Base-by-base conservation (phyloP, 192 early-diverging fungal genomes). In the Entomortierella parvispora region DNA sequence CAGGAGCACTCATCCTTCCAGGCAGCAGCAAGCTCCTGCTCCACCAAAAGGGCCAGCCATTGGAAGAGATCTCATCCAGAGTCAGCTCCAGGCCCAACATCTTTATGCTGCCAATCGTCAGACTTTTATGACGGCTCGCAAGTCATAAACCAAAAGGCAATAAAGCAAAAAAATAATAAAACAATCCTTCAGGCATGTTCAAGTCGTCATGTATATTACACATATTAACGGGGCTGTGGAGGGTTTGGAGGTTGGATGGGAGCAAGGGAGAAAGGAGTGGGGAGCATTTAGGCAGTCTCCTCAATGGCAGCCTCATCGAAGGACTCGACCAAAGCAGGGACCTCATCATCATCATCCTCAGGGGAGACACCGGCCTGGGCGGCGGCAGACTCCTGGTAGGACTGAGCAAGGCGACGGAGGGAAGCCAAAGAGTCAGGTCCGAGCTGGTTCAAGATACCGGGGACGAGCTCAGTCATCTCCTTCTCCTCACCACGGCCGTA, bases 371-470 rank as follows among this genome's bases (percentile, higher is more conserved):
- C 37, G 54, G 50, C 64, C 66, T 87, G 84, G 25, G 68, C 68
- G 56, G 75, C 65, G 58, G 62, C 68, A 33, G 37, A 49, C 49
- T 77, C 45, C 82, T 96, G 95, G 87, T 91, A 90, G 64, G 88
- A 82, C 82, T 93, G 91, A 40, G 94, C 92, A 43, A 97, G 81
- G 71, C 88, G 93, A 65, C 91, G 89, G 74, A 97, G 87, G 70
- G 85, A 86, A 51, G 86, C 87, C 79, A 97, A 86, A 31, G 95
- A 93, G 64, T 96, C 95, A 54, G 94, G 93, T 59, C 93, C 87
- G 44, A 95, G 80, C 72, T 95, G 92, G 81, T 83, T 87, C 76
- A 96, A 82, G 78, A 94, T 94, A 37, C 89, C 81, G 31, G 84
- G 86, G 34, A 85, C 67, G 64, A 95, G 89, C 78, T 96, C 93